Evolutionary conservation across 345 rosid species (phyloP).

Genomic region (Erodium maritimum): DNA sequence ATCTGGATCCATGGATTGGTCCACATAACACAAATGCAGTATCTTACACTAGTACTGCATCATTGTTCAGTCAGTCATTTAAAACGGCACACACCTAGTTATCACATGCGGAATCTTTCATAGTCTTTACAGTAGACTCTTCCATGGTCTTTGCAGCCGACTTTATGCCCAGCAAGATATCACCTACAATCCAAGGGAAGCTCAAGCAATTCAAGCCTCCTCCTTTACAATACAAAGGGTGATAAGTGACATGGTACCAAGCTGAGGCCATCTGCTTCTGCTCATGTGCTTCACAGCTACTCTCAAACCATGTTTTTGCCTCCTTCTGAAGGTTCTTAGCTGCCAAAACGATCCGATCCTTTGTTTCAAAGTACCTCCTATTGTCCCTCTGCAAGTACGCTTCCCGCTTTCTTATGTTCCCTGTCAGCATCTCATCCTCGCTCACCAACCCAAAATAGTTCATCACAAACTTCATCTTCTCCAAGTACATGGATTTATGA

Average conservation of each 20-base stretch:
- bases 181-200: constrained; percentile 77
- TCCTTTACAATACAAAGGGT: constrained; percentile 23
- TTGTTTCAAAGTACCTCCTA: constrained; percentile 59
- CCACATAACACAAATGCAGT: too few relatives aligned
- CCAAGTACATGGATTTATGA: constrained; percentile 47
- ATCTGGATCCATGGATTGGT: too few relatives aligned
- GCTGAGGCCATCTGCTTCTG: constrained; percentile 57
- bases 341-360: constrained; percentile 52
- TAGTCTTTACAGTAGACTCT: too few relatives aligned
- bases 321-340: constrained; percentile 18
- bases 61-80: too few relatives aligned
- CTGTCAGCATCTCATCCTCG: constrained; percentile 88
- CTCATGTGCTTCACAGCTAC: constrained; percentile 28
- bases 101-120: too few relatives aligned
- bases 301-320: constrained; percentile 43
- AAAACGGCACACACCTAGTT: too few relatives aligned
- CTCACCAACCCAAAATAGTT: constrained; percentile 41
- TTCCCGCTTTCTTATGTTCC: constrained; percentile 47
- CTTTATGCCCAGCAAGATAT: constrained; percentile 45
- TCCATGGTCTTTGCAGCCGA: background rate
- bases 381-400: constrained; percentile 62
- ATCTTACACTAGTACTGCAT: too few relatives aligned
- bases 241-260: constrained; percentile 77
- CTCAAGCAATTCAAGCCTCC: constrained; percentile 44
- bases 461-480: constrained; percentile 56